Base-by-base conservation (phyloP, 176 grass and related monocot species). In the Saccharum officinarum region DNA sequence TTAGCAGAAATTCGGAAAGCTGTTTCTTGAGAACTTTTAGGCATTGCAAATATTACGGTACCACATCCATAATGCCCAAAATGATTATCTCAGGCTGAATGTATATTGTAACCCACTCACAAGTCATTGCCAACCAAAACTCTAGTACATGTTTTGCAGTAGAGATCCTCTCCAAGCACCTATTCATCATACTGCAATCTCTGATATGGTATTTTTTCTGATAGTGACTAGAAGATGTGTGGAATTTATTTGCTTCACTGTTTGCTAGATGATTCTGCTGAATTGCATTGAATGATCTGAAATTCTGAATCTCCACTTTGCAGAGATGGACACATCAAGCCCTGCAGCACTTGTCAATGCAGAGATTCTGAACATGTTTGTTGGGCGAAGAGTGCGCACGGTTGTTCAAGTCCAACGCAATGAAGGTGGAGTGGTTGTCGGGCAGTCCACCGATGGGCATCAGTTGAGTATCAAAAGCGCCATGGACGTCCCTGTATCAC, bases 241-340 rank as follows among this genome's bases (percentile, higher is more conserved):
- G 6, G 4, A 61, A 62, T 76, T 76, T 69, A 17, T 55, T 68
- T 67, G 3, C 38, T 59, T 59, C 16, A 13, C 20, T 74, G 25
- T 36, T 34, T 26, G 52, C 36, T 8, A 23, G 22, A 79, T 78
- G 67, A 60, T 68, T 67, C 31, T 49, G 40, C 67, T 31, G 12
- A 74, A 22, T 61, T 80, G 31, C 67, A 52, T 73, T 83, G 10
- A 57, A 54, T 54, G 65, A 62, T 79, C 22, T 70, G 23, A 78
- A 77, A 85, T 49, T 74, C 22, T 63, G 20, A 79, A 50, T 38
- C 22, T 17, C 14, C 14, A 41, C 26, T 70, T 77, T 78, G 79
- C 78, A 88, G 94, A 72, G 66, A 98, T 98, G 97, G 97, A 98
- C 86, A 89, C 93, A 41, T 94, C 97, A 38, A 90, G 76, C 60